Evolutionary conservation across 805 yeast genomes (phyloP), one percentile per base, ranked within the genome.

Genomic region (Brettanomyces custersianus): DNA sequence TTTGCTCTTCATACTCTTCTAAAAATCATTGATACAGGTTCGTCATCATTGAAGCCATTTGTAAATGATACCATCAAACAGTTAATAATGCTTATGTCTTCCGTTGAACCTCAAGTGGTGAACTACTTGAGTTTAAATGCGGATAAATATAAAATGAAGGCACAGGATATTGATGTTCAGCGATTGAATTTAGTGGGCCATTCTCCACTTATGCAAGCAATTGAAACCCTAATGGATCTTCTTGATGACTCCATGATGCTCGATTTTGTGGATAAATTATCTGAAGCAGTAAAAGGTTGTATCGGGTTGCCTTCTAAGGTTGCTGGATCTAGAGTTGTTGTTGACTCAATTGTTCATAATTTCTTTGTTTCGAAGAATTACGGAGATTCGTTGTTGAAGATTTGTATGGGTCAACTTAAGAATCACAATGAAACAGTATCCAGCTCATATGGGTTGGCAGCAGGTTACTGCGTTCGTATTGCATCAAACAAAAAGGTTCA

Each of bases 221-320:
- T 88, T 34, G 96, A 86, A 43, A 72, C 65, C 33, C 54, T 88
- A 41, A 57, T 88, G 40, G 79, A 73, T 31, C 49, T 73, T 20
- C 46, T 79, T 4, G 80, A 75, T 51, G 74, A 67, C 6, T 64
- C 59, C 18, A 57, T 64, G 18, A 62, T 76, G 60, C 67, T 63
- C 1, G 66, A 63, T 10, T 57, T 76, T 23, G 62, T 83, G 3
- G 63, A 60, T 2, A 63, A 60, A 26, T 59, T 86, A 20, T 69
- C 70, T 17, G 50, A 58, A 16, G 71, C 85, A 2, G 72, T 84
- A 7, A 75, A 76, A 41, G 70, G 65, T 38, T 73, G 94, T 0
- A 83, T 88, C 16, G 97, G 97, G 0, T 63, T 92, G 11, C 96
- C 97, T 0, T 85, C 96, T 0, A 86, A 90, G 49, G 86, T 83